phyloP scores from a whole-genome alignment of 345 rosid genomes.

The Gynandropsis gynandra region DNA sequence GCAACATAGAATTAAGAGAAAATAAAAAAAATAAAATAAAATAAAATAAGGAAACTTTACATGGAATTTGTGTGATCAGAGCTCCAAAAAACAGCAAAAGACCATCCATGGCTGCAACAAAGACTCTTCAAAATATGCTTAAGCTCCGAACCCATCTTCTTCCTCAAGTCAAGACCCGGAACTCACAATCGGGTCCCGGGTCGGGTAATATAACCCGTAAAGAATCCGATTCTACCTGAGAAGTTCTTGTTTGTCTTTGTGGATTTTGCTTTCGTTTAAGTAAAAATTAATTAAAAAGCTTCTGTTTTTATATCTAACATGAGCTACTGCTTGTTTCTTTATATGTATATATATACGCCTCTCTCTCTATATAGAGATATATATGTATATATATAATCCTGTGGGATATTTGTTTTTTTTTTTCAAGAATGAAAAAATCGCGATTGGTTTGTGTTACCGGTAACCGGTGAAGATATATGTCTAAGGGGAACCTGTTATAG shows the following conservation, averaged over 20 bases:
- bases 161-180: conserved; percentile 17
- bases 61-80: conserved; percentile 59
- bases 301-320: conserved; percentile 17
- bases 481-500: no score
- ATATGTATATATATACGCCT: not conserved
- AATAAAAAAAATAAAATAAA: not conserved
- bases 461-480: no score
- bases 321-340: not conserved
- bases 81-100: conserved; percentile 75
- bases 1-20: not conserved
- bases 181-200: conserved; percentile 10
- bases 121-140: conserved; percentile 54
- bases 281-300: conserved; percentile 19
- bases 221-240: not conserved
- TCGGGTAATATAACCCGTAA: no score
- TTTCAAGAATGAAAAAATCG: no score
- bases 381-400: no score
- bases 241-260: not conserved
- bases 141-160: conserved; percentile 34
- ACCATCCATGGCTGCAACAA: conserved; percentile 80
- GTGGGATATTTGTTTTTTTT: no score
- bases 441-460: no score
- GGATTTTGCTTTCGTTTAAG: conserved; percentile 24
- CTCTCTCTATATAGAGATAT: conserved; percentile 13
- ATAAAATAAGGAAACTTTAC: conserved; percentile 31